Evolutionary conservation across 2,329 filamentous ascomycete species (phyloP).

Genomic region (Colletotrichum kahawae): DNA sequence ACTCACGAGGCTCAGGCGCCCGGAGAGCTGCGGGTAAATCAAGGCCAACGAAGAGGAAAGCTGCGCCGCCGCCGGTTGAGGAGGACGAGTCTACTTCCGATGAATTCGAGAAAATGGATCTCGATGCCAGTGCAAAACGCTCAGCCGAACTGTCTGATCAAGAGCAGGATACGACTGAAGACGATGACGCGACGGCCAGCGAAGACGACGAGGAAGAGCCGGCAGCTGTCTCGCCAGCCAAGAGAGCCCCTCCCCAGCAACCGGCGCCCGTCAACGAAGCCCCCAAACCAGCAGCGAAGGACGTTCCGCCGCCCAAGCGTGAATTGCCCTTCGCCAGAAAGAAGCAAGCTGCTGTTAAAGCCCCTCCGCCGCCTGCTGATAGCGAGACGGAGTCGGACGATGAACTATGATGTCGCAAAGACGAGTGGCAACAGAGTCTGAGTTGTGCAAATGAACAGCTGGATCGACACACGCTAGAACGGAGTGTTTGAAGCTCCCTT

Average conservation of each 20-base stretch:
- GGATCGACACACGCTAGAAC: not conserved
- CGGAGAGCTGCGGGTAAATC: constrained; percentile 38
- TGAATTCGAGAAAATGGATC: constrained; percentile 55
- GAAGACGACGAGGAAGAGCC: constrained; percentile 43
- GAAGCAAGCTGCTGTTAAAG: constrained; percentile 28
- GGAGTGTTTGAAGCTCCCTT: not conserved
- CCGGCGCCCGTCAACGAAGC: not conserved
- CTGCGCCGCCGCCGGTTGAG: constrained; percentile 36
- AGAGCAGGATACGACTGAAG: constrained; percentile 40
- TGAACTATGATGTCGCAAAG: constrained; percentile 46
- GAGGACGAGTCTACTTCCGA: constrained; percentile 47
- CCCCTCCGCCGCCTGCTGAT: constrained; percentile 33
- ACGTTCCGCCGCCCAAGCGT: constrained; percentile 40
- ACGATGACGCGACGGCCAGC: constrained; percentile 44
- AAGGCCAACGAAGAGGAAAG: constrained; percentile 56
- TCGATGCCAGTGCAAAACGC: constrained; percentile 39
- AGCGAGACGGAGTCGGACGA: constrained; percentile 63
- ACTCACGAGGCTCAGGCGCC: constrained; percentile 27
- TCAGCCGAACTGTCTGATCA: constrained; percentile 36
- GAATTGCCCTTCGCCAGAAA: constrained; percentile 49
- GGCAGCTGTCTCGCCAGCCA: constrained; percentile 32
- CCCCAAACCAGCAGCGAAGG: not conserved
- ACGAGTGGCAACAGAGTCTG: not conserved
- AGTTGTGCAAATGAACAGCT: not conserved
- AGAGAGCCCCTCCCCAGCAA: not conserved